Percentiles rank a stretch among this genome's conserved stretches.
phyloP scores from a whole-genome alignment of 2,329 filamentous ascomycete genomes.

The Teratosphaeria viscida region DNA sequence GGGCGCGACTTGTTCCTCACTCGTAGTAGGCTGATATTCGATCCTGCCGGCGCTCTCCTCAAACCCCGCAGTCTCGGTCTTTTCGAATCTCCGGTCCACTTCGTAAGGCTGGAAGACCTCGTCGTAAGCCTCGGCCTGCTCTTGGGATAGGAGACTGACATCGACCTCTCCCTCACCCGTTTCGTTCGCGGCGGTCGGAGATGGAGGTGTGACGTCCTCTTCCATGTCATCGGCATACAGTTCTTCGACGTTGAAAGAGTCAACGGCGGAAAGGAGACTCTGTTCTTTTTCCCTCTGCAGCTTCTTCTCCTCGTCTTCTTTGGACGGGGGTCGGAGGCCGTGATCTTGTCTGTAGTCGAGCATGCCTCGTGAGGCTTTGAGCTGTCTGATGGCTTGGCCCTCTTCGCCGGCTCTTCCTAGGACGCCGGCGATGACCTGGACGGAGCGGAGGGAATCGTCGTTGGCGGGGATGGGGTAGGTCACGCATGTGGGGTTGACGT shows the following conservation, averaged over 20 bases:
- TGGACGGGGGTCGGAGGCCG: slow-evolving; percentile 16
- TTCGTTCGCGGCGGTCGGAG: not conserved
- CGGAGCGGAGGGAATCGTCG: slow-evolving; percentile 82
- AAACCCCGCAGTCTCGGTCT: not conserved
- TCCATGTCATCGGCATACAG: not conserved
- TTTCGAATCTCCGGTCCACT: not conserved
- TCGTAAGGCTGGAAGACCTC: not conserved
- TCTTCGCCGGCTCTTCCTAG: slow-evolving; percentile 74
- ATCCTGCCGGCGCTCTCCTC: not conserved
- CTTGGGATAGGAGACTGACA: not conserved
- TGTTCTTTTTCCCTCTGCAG: slow-evolving; percentile 1
- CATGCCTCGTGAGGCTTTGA: slow-evolving; percentile 49
- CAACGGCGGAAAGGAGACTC: slow-evolving; percentile 1
- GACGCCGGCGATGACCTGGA: slow-evolving; percentile 72
- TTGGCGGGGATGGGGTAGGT: slow-evolving; percentile 96
- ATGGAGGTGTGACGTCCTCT: not conserved
- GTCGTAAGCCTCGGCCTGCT: not conserved
- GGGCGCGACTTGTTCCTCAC: not conserved
- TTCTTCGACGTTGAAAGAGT: slow-evolving; percentile 1
- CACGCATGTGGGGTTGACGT: slow-evolving; percentile 84
- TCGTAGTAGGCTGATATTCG: not conserved
- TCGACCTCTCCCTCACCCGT: not conserved
- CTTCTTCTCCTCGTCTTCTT: slow-evolving; percentile 7
- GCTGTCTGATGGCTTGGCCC: slow-evolving; percentile 56
- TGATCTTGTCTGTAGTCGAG: slow-evolving; percentile 46